phyloP scores from a whole-genome alignment of 768 basidiomycete species.

The Calocybe gangraenosa region DNA sequence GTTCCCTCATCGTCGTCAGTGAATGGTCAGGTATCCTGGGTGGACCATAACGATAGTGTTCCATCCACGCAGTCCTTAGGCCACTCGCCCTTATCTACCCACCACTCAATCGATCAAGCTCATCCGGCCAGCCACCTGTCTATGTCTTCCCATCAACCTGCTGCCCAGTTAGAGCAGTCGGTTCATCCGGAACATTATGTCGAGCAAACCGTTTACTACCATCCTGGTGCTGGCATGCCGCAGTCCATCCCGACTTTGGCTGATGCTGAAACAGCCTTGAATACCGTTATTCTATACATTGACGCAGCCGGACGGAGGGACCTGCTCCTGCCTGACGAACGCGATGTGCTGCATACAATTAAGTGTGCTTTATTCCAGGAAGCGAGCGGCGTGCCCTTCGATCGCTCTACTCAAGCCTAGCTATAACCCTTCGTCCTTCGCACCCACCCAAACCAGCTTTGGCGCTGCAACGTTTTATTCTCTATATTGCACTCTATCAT shows the following conservation, averaged over 20 bases:
- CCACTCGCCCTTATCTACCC: slow-evolving; percentile 10
- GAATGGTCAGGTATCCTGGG: slow-evolving; percentile 16
- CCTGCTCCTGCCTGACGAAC: slow-evolving; percentile 30
- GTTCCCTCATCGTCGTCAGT: slow-evolving; percentile 16
- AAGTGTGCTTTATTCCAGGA: slow-evolving; percentile 53
- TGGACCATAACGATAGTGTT: slow-evolving; percentile 14
- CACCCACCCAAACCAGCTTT: no score
- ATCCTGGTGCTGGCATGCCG: slow-evolving; percentile 1
- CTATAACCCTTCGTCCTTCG: no score
- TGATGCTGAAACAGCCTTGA: slow-evolving; percentile 52
- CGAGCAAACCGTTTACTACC: background rate
- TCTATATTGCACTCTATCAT: no score
- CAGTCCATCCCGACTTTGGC: slow-evolving; percentile 30
- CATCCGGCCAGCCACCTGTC: background rate
- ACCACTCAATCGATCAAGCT: background rate
- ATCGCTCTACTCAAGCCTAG: slow-evolving; percentile 6
- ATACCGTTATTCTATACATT: slow-evolving; percentile 50
- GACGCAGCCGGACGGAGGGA: slow-evolving; percentile 28
- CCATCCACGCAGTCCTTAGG: slow-evolving; percentile 8
- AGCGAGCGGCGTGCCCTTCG: slow-evolving; percentile 22
- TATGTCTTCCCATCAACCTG: slow-evolving; percentile 5
- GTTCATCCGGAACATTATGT: background rate
- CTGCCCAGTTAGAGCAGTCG: background rate
- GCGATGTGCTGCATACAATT: slow-evolving; percentile 38
- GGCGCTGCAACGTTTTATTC: no score